Evolutionary conservation across 2,329 filamentous ascomycete genomes (phyloP).

Genomic region (Neodidymelliopsis sp.): DNA sequence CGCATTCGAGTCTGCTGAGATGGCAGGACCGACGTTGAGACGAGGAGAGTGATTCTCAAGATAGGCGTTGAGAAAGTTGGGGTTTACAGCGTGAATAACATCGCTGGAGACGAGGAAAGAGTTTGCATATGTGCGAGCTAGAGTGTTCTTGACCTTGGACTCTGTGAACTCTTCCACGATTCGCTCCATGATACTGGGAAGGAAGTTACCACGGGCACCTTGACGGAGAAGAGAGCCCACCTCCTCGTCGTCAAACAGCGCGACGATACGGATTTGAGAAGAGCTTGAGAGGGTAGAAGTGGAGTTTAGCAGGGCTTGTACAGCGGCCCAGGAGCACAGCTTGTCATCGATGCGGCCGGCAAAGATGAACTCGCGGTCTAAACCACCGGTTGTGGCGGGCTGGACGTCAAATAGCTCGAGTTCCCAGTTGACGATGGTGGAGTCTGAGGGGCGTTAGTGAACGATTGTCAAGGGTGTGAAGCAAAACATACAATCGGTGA

Average conservation of each 20-base stretch:
- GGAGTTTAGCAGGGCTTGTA: conserved; percentile 79
- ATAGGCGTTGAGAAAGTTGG: conserved; percentile 87
- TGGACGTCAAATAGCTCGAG: conserved; percentile 93
- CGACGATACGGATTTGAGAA: conserved; percentile 84
- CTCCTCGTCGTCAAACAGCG: conserved; percentile 97
- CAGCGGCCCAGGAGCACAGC: conserved; percentile 91
- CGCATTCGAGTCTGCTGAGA: conserved; percentile 85
- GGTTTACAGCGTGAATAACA: conserved; percentile 92
- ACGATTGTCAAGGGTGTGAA: no score
- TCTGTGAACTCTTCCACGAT: conserved; percentile 73
- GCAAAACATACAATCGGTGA: conserved; percentile 64
- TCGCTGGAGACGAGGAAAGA: conserved; percentile 93
- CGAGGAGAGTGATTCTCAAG: conserved; percentile 85
- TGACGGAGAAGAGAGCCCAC: conserved; percentile 91
- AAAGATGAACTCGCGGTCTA: conserved; percentile 94
- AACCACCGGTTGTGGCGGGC: conserved; percentile 80
- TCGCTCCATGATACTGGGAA: conserved; percentile 81
- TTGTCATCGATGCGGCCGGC: conserved; percentile 97
- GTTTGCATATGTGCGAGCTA: conserved; percentile 86
- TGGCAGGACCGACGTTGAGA: conserved; percentile 84
- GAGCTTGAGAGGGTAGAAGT: conserved; percentile 60
- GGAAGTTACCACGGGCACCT: conserved; percentile 88
- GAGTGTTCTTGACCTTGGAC: conserved; percentile 58
- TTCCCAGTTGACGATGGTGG: conserved; percentile 91
- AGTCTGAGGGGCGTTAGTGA: no score